Base-by-base conservation (phyloP, 495 filamentous ascomycete species). In the Platismatia glauca region DNA sequence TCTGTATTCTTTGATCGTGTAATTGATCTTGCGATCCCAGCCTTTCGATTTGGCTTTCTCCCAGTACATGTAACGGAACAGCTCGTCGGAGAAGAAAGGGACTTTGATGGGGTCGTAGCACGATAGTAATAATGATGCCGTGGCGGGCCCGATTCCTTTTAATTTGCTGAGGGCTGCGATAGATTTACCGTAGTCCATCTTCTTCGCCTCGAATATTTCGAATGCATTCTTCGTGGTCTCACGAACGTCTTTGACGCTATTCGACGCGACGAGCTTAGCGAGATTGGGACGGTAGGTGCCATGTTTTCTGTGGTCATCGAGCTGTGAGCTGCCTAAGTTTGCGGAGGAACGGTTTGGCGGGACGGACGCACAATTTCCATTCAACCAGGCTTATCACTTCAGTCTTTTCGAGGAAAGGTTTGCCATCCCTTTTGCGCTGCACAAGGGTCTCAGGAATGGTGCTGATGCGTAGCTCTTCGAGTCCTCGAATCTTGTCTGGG, bases 71-170 rank as follows among this genome's bases (percentile, higher is more conserved):
- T 75, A 82, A 11, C 81, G 71, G 57, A 72, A 82, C 2, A 77
- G 71, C 69, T 83, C 81, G 59, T 83, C 80, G 3, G 77, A 80
- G 68, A 82, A 83, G 63, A 81, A 81, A 0, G 81, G 80, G 0
- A 78, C 66, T 3, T 60, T 59, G 7, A 59, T 50, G 0, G 74
- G 71, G 16, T 73, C 65, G 22, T 68, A 71, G 20, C 69, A 71
- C 11, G 76, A 75, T 3, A 83, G 71, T 3, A 82, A 59, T 8
- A 83, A 73, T 1, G 75, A 77, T 1, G 81, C 79, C 0, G 80
- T 82, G 6, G 81, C 81, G 0, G 81, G 81, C 8, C 81, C 81
- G 43, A 83, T 74, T 27, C 81, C 81, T 55, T 71, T 74, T 31
- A 82, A 63, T 29, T 66, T 66, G 9, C 66, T 64, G 0, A 79